Conservation (phyloP, 2,329 filamentous ascomycete species). For the Penicillium digitatum region DNA sequence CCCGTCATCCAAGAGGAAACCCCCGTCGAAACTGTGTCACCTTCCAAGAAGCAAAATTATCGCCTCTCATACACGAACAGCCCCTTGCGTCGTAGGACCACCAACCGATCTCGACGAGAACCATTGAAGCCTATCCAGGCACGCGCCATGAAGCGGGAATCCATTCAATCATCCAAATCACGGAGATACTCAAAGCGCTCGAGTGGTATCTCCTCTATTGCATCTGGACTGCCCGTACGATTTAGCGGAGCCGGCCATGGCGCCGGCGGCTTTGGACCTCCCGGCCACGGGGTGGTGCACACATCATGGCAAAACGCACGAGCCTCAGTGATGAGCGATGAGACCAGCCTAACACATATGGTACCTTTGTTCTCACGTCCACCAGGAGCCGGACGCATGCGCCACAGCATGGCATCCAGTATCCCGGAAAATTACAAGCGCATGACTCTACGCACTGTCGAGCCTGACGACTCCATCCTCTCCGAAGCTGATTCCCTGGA, state of each 20-base stretch:
- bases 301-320: conserved; percentile 40
- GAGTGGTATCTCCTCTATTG: conserved; percentile 37
- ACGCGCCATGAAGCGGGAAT: conserved; percentile 37
- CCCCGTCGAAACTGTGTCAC: conserved; percentile 14
- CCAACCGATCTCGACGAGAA: conserved; percentile 32
- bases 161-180: conserved; percentile 34
- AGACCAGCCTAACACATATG: conserved; percentile 35
- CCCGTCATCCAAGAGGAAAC: conserved; percentile 22
- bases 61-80: conserved; percentile 31
- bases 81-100: conserved; percentile 28
- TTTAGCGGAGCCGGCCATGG: conserved; percentile 43
- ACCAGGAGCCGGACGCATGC: conserved; percentile 23
- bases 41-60: conserved; percentile 25
- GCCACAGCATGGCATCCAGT: conserved; percentile 29
- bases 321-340: conserved; percentile 34
- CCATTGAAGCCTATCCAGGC: conserved; percentile 37
- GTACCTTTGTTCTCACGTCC: conserved; percentile 38
- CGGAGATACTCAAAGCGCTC: conserved; percentile 38
- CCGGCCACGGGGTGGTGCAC: conserved; percentile 33
- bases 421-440: conserved; percentile 28
- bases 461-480: conserved; percentile 29
- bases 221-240: conserved; percentile 38
- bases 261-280: conserved; percentile 38
- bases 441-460: conserved; percentile 31
- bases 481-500: conserved; percentile 39